These are phyloP conservation scores for Cordyceps cicadae DNA, from an alignment of 2,329 filamentous ascomycete genomes.

Conservation along the genomic window DNA sequence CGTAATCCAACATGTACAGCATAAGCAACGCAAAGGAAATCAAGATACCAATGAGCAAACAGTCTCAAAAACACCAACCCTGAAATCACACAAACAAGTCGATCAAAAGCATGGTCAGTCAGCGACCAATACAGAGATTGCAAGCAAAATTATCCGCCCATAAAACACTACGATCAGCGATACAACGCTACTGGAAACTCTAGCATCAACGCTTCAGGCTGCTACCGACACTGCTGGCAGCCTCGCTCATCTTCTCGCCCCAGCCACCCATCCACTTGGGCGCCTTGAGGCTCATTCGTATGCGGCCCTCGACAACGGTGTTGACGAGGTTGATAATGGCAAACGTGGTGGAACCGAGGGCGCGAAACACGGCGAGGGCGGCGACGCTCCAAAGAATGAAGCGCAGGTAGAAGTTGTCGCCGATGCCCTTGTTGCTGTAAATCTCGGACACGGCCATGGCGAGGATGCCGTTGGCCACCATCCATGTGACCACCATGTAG, in stretches of 20 bases:
- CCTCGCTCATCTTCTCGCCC: conserved; percentile 37
- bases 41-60: not conserved
- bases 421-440: conserved; percentile 63
- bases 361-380: conserved; percentile 76
- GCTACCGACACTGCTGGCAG: conserved; percentile 41
- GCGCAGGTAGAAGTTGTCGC: conserved; percentile 79
- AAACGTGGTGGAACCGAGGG: conserved; percentile 72
- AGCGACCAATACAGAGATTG: not conserved
- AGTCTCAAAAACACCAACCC: not conserved
- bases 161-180: not conserved
- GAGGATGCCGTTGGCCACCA: conserved; percentile 82
- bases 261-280: conserved; percentile 41
- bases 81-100: conserved; percentile 5
- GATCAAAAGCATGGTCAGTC: not conserved
- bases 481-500: conserved; percentile 96
- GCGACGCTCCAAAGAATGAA: conserved; percentile 94
- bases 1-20: not conserved
- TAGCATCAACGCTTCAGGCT: conserved; percentile 20
- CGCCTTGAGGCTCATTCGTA: conserved; percentile 50
- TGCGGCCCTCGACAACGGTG: conserved; percentile 75
- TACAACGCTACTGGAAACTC: no score
- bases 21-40: conserved; percentile 8
- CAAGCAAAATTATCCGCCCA: not conserved
- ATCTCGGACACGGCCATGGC: conserved; percentile 89
- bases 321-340: conserved; percentile 77